Conservation (phyloP, 768 basidiomycete species). For the Phaeolepiota aurea region DNA sequence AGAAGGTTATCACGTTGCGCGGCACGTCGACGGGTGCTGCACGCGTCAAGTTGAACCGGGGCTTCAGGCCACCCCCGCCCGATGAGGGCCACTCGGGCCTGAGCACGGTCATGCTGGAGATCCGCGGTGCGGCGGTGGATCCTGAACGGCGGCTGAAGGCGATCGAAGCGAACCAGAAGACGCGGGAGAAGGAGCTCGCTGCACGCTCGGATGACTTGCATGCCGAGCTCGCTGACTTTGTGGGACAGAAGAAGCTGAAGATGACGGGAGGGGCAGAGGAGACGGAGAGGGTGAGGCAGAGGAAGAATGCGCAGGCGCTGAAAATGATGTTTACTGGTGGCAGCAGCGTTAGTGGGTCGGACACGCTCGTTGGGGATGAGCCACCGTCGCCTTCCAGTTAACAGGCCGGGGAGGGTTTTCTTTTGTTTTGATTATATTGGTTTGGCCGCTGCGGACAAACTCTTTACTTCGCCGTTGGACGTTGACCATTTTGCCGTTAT, state of each 20-base stretch:
- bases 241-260: conserved; percentile 79
- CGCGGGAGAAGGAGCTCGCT: conserved; percentile 67
- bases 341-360: not conserved
- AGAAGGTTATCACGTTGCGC: conserved; percentile 75
- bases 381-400: not conserved
- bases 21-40: conserved; percentile 32
- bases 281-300: conserved; percentile 79
- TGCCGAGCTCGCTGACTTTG: conserved; percentile 79
- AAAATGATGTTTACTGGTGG: conserved; percentile 72
- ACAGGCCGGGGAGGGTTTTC: no score
- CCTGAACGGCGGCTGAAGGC: conserved; percentile 83
- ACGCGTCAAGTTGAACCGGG: conserved; percentile 23
- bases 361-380: not conserved
- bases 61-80: conserved; percentile 51
- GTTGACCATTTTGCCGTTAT: no score
- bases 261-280: conserved; percentile 96
- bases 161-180: conserved; percentile 83
- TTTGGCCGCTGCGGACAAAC: no score
- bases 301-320: conserved; percentile 74
- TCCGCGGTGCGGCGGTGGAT: conserved; percentile 74
- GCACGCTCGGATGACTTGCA: conserved; percentile 76
- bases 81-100: conserved; percentile 65
- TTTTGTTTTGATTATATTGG: no score
- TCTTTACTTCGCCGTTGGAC: no score
- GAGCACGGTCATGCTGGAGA: conserved; percentile 84